Evolutionary conservation across 345 rosid genomes (phyloP).

Genomic region (Salix koriyanagi): DNA sequence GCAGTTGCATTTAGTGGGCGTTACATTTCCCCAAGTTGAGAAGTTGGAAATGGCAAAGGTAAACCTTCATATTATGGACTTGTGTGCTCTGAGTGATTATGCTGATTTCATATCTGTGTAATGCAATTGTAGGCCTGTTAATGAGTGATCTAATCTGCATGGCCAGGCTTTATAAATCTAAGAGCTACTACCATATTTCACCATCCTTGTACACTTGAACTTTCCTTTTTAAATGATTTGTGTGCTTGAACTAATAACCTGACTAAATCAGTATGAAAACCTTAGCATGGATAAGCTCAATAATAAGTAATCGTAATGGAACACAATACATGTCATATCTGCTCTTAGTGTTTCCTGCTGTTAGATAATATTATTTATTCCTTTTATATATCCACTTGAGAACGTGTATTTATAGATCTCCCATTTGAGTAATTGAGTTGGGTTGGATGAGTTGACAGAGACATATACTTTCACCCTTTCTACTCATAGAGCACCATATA

Average conservation of each 20-base stretch:
- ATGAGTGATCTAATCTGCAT: neutral
- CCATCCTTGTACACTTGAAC: conserved; percentile 3
- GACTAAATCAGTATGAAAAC: neutral
- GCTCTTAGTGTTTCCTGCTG: neutral
- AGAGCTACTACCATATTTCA: neutral
- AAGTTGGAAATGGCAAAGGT: conserved; percentile 50
- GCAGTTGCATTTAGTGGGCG: conserved; percentile 67
- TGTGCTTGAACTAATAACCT: neutral
- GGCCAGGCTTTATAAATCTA: neutral
- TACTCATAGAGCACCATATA: neutral
- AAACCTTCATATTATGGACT: conserved; percentile 1
- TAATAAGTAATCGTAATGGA: neutral
- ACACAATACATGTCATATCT: neutral
- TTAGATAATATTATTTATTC: conserved; percentile 2
- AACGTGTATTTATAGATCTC: neutral
- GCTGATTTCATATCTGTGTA: neutral
- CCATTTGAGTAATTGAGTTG: neutral
- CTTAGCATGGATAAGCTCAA: neutral
- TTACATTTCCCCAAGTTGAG: conserved; percentile 55
- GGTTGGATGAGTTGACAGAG: neutral
- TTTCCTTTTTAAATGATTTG: neutral
- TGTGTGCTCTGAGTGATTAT: neutral
- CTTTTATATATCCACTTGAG: neutral
- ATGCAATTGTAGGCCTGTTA: neutral
- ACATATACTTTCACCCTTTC: neutral